Percentiles rank a stretch among this genome's conserved stretches.
These are phyloP conservation scores for Cyberlindnera nakhonratchasimensis DNA, from an alignment of 805 yeast genomes.

Conservation along the genomic window DNA sequence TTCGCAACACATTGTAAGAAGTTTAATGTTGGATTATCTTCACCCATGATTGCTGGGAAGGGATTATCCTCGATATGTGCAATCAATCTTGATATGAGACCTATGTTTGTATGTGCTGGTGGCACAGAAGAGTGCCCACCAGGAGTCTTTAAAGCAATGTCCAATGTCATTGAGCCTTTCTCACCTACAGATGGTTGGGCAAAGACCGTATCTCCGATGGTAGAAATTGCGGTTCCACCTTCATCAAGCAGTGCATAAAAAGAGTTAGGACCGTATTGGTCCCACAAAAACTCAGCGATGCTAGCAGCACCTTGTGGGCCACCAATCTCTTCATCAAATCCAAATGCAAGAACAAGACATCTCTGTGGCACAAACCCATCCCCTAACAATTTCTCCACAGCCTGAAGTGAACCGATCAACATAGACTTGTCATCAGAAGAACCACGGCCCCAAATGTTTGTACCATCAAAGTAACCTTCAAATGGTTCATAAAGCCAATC, in stretches of 20 bases:
- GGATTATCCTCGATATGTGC: slow-evolving; percentile 51
- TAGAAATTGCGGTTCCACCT: slow-evolving; percentile 44
- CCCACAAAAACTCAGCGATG: slow-evolving; percentile 42
- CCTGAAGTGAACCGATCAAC: slow-evolving; percentile 58
- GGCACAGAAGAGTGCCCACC: slow-evolving; percentile 78
- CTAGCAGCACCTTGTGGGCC: slow-evolving; percentile 58
- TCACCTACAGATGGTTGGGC: slow-evolving; percentile 60
- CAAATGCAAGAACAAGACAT: slow-evolving; percentile 59
- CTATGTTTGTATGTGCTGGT: slow-evolving; percentile 72
- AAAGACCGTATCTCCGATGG: slow-evolving; percentile 35
- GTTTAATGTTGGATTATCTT: slow-evolving; percentile 51
- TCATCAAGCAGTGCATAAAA: slow-evolving; percentile 65
- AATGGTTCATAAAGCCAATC: slow-evolving; percentile 70
- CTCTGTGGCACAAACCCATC: slow-evolving; percentile 51
- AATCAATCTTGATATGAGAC: slow-evolving; percentile 57
- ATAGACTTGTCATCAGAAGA: slow-evolving; percentile 69
- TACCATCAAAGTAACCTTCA: slow-evolving; percentile 60
- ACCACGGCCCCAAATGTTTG: slow-evolving; percentile 69
- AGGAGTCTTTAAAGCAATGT: slow-evolving; percentile 49
- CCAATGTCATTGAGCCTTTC: slow-evolving; percentile 55
- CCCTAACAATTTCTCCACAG: slow-evolving; percentile 48
- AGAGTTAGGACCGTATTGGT: slow-evolving; percentile 55
- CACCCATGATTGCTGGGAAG: slow-evolving; percentile 42
- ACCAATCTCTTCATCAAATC: slow-evolving; percentile 72
- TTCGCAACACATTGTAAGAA: slow-evolving; percentile 61